These are phyloP conservation scores for Claviceps humidiphila DNA, from an alignment of 2,329 filamentous ascomycete species.

Conservation along the genomic window DNA sequence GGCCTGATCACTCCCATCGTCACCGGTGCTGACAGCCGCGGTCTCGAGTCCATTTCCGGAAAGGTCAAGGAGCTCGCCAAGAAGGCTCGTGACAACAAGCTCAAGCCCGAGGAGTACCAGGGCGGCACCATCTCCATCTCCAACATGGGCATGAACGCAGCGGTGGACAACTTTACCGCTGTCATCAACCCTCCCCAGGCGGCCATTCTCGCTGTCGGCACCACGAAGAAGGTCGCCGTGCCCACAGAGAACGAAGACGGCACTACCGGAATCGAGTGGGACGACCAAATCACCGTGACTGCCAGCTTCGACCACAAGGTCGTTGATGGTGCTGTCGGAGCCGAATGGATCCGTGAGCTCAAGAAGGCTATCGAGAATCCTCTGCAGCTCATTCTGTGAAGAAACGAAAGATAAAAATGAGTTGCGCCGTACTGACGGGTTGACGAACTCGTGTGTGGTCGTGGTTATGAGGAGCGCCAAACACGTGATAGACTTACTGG, in stretches of 20 bases:
- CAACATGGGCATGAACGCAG: slow-evolving; percentile 99
- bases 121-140: slow-evolving; percentile 98
- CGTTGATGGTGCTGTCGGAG: slow-evolving; percentile 88
- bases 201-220: slow-evolving; percentile 87
- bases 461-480: slow-evolving; percentile 5
- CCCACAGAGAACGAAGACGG: slow-evolving; percentile 78
- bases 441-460: neutral
- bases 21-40: slow-evolving; percentile 72
- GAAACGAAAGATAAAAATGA: neutral
- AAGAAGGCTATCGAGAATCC: slow-evolving; percentile 98
- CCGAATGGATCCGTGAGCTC: slow-evolving; percentile 90
- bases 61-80: slow-evolving; percentile 95
- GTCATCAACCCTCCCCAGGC: slow-evolving; percentile 99
- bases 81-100: slow-evolving; percentile 90
- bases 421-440: neutral
- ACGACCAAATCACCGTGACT: slow-evolving; percentile 92
- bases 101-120: slow-evolving; percentile 99
- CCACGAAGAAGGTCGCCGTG: slow-evolving; percentile 87
- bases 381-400: slow-evolving; percentile 79
- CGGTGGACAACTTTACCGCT: slow-evolving; percentile 92
- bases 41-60: slow-evolving; percentile 75
- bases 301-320: slow-evolving; percentile 99
- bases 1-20: slow-evolving; percentile 98
- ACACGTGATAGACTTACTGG: slow-evolving; percentile 8
- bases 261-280: slow-evolving; percentile 64